These are phyloP conservation scores for Hypoxylon crocopeplum DNA, from an alignment of 495 filamentous ascomycete genomes.

Conservation along the genomic window DNA sequence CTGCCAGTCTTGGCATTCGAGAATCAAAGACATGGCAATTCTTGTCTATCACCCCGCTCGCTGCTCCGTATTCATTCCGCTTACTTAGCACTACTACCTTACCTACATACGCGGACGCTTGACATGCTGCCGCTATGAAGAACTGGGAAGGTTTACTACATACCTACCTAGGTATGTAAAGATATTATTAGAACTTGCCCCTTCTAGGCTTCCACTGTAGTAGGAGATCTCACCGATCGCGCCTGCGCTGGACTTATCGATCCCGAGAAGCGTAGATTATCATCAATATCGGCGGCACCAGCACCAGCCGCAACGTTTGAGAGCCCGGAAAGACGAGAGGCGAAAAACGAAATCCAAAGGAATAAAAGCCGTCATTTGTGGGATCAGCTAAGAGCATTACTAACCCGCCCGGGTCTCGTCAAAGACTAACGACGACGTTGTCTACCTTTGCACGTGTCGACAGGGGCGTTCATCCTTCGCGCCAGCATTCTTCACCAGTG, in stretches of 20 bases:
- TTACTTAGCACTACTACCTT: constrained; percentile 31
- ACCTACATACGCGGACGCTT: constrained; percentile 3
- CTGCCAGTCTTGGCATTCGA: background rate
- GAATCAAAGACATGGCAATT: background rate
- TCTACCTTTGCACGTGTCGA: constrained; percentile 20
- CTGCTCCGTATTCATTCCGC: constrained; percentile 22
- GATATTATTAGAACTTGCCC: too few relatives aligned
- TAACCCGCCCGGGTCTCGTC: background rate
- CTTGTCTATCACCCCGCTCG: constrained; percentile 6
- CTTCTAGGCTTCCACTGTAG: too few relatives aligned
- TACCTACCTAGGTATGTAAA: too few relatives aligned
- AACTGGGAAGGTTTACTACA: background rate
- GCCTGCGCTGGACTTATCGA: constrained; percentile 4
- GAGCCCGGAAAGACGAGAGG: background rate
- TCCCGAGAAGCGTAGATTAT: background rate
- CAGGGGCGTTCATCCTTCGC: constrained; percentile 21
- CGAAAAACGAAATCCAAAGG: background rate
- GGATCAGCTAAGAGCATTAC: constrained; percentile 6
- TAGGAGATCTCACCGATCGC: constrained; percentile 6
- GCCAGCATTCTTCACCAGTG: background rate
- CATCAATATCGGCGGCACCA: background rate
- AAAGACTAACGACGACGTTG: background rate
- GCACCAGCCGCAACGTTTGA: background rate
- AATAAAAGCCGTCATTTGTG: background rate
- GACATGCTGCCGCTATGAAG: constrained; percentile 1